Evolutionary conservation across 1,139 yeast genomes (phyloP).

Genomic region (Kodamaea anthophila): DNA sequence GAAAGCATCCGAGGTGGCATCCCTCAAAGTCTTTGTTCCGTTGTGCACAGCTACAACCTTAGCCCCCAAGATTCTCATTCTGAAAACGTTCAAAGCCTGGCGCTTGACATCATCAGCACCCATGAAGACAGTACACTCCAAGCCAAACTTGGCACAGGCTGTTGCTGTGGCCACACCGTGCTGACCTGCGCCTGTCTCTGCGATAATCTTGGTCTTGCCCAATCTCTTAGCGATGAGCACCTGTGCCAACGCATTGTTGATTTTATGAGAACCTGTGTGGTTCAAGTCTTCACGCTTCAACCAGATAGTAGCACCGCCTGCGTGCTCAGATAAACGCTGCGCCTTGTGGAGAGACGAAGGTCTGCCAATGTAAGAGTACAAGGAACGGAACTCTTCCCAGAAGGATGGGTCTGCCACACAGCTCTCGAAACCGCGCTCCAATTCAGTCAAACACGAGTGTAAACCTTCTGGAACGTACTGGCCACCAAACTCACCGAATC

Average conservation of each 20-base stretch:
- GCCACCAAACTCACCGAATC: constrained; percentile 96
- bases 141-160: constrained; percentile 95
- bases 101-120: constrained; percentile 99
- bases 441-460: constrained; percentile 83
- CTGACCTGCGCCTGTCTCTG: constrained; percentile 99
- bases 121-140: constrained; percentile 95
- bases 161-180: constrained; percentile 99
- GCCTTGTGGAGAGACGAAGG: constrained; percentile 92
- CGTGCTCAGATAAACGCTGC: constrained; percentile 78
- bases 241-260: constrained; percentile 94
- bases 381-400: constrained; percentile 85
- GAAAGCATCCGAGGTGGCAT: constrained; percentile 96
- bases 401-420: constrained; percentile 85
- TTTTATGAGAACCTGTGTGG: constrained; percentile 97
- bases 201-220: constrained; percentile 86
- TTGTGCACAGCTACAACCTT: constrained; percentile 87
- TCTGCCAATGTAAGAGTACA: constrained; percentile 87
- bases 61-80: constrained; percentile 96
- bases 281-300: constrained; percentile 95
- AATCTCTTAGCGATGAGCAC: constrained; percentile 85
- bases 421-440: constrained; percentile 79
- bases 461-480: constrained; percentile 97
- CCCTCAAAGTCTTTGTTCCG: constrained; percentile 94
- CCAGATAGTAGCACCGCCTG: constrained; percentile 98
- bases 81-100: constrained; percentile 94